Conservation (phyloP, 345 rosid species). For the Pistacia atlantica region DNA sequence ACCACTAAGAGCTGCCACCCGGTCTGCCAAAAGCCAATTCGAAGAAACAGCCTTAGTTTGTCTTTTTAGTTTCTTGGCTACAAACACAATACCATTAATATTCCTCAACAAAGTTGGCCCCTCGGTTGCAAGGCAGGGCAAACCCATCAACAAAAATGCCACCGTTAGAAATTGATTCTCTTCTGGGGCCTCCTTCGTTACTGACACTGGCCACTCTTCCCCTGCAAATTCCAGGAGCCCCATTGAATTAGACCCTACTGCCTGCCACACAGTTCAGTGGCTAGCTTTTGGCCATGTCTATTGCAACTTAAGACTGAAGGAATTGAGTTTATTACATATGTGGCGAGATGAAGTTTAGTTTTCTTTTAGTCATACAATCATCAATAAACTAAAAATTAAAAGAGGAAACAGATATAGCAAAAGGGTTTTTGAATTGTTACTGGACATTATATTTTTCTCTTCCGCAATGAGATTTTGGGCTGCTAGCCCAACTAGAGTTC, state of each 20-base stretch:
- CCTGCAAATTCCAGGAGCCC: background rate
- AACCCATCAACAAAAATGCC: too few relatives aligned
- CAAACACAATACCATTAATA: background rate
- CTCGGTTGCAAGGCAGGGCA: too few relatives aligned
- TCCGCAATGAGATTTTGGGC: background rate
- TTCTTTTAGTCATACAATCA: too few relatives aligned
- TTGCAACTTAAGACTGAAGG: background rate
- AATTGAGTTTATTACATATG: too few relatives aligned
- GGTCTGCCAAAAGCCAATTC: background rate
- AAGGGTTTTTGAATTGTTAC: too few relatives aligned
- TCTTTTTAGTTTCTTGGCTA: background rate
- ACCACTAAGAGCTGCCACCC: background rate
- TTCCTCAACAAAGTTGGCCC: background rate
- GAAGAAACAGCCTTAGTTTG: background rate
- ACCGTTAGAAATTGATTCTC: too few relatives aligned
- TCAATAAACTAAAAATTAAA: too few relatives aligned
- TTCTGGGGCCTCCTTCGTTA: too few relatives aligned
- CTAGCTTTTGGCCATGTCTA: background rate
- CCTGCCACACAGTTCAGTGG: background rate
- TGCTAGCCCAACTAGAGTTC: background rate
- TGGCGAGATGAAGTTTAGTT: too few relatives aligned
- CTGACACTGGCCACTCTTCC: too few relatives aligned
- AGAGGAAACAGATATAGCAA: too few relatives aligned
- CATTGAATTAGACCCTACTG: background rate
- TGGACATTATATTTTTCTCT: too few relatives aligned